Percentiles rank a stretch among this genome's conserved stretches.
Evolutionary conservation across 306 rosid species (phyloP).

Genomic region (Myrica gale): DNA sequence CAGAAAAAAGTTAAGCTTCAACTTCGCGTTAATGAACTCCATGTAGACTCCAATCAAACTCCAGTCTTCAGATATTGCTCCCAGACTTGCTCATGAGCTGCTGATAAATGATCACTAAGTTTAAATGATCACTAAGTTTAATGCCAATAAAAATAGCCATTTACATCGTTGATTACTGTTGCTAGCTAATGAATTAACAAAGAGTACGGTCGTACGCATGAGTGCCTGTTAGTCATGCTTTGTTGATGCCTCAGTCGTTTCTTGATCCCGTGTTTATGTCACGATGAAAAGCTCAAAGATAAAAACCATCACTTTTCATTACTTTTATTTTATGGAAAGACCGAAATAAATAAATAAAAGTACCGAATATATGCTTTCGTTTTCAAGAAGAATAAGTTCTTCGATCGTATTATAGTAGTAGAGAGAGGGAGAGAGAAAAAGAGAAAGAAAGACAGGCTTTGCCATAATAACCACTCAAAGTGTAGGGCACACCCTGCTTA

Average conservation of each 20-base stretch:
- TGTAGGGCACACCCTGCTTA: not conserved
- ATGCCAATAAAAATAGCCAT: too few relatives aligned
- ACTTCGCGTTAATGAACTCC: too few relatives aligned
- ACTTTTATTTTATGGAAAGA: too few relatives aligned
- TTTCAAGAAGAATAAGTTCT: constrained; percentile 27
- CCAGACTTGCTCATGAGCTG: too few relatives aligned
- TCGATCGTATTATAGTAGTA: not conserved
- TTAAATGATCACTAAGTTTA: too few relatives aligned
- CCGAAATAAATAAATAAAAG: constrained; percentile 1
- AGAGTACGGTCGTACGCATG: not conserved
- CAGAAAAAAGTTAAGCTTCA: too few relatives aligned
- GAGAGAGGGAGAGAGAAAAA: not conserved
- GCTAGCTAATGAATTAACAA: not conserved
- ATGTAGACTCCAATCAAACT: too few relatives aligned
- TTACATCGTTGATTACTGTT: not conserved
- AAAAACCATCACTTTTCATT: constrained; percentile 15
- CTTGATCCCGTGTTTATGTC: constrained; percentile 17
- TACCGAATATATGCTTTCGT: not conserved
- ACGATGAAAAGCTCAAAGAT: constrained; percentile 31
- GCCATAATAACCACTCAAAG: constrained; percentile 8
- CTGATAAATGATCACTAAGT: too few relatives aligned
- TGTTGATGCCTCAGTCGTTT: not conserved
- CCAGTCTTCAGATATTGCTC: too few relatives aligned
- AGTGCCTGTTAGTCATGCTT: constrained; percentile 1
- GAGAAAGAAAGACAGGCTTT: not conserved